Percentiles rank a stretch among this genome's conserved stretches.
phyloP scores from a whole-genome alignment of 2,329 filamentous ascomycete species.

The Diaporthe velutina region DNA sequence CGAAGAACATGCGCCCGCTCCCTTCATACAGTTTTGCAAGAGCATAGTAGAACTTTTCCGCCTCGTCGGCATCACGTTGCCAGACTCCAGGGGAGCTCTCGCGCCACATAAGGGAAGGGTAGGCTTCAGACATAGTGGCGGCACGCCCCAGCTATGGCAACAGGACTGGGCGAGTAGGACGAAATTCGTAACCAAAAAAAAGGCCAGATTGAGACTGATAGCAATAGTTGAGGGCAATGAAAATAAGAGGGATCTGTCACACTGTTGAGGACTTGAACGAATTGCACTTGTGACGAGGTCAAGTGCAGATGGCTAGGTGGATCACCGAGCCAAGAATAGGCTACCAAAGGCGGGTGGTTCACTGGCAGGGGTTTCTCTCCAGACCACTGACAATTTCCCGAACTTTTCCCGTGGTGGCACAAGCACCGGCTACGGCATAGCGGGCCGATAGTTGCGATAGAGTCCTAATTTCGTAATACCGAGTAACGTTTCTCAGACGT shows the following conservation, averaged over 20 bases:
- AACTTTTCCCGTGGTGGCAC: background rate
- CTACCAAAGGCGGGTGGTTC: background rate
- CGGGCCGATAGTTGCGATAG: background rate
- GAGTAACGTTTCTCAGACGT: no score
- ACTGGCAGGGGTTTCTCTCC: background rate
- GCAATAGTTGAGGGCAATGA: background rate
- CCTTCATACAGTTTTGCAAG: background rate
- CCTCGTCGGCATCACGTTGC: background rate
- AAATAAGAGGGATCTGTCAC: background rate
- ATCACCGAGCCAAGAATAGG: background rate
- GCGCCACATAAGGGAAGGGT: background rate
- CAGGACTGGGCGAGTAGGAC: background rate
- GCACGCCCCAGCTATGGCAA: background rate
- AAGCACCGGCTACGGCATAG: background rate
- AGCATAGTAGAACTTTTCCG: conserved; percentile 1
- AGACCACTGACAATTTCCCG: background rate
- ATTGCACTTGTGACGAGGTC: background rate
- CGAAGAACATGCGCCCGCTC: conserved; percentile 10
- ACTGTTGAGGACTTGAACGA: fast-evolving
- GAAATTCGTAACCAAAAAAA: fast-evolving
- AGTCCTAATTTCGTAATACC: background rate
- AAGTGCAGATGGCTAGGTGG: background rate
- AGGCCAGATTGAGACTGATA: background rate
- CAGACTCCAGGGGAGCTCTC: background rate
- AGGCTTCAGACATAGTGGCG: background rate